phyloP scores from a whole-genome alignment of 805 yeast genomes.

The Lachancea meyersii region DNA sequence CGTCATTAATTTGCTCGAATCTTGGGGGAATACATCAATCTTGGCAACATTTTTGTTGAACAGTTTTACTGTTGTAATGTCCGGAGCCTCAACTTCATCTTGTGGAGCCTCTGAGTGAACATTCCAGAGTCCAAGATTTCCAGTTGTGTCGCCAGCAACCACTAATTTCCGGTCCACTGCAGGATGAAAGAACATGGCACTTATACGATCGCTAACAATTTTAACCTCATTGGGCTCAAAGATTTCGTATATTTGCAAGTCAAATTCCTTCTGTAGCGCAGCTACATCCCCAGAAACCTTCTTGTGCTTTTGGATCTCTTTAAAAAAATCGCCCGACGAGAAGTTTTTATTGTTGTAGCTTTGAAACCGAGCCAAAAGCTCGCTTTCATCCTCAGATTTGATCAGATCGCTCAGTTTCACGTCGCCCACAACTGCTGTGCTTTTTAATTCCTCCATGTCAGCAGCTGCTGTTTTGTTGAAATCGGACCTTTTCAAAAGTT shows the following conservation, averaged over 20 bases:
- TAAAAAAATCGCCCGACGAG: slow-evolving; percentile 68
- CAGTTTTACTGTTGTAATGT: slow-evolving; percentile 58
- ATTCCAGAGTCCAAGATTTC: slow-evolving; percentile 85
- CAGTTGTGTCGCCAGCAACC: slow-evolving; percentile 85
- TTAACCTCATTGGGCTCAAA: slow-evolving; percentile 67
- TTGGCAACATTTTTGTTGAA: slow-evolving; percentile 72
- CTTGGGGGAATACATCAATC: slow-evolving; percentile 46
- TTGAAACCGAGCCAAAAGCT: slow-evolving; percentile 29
- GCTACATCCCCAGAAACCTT: slow-evolving; percentile 37
- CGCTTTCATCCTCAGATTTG: slow-evolving; percentile 35
- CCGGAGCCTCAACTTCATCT: slow-evolving; percentile 40
- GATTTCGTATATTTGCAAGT: slow-evolving; percentile 45
- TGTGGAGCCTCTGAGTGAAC: slow-evolving; percentile 36
- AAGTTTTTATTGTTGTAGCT: slow-evolving; percentile 32
- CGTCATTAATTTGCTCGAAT: slow-evolving; percentile 53
- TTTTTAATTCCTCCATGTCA: slow-evolving; percentile 45
- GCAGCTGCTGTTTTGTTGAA: slow-evolving; percentile 28
- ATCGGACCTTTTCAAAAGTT: slow-evolving; percentile 19
- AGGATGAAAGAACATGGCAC: slow-evolving; percentile 75
- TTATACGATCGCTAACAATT: slow-evolving; percentile 62
- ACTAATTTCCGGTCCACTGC: slow-evolving; percentile 52
- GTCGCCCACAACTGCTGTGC: slow-evolving; percentile 59
- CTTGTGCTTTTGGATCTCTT: slow-evolving; percentile 40
- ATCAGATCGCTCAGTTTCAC: slow-evolving; percentile 55
- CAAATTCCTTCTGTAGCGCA: slow-evolving; percentile 47